Percentiles rank a stretch among this genome's conserved stretches.
Evolutionary conservation across 805 yeast species (phyloP).

Genomic region (Metschnikowia hibisci): DNA sequence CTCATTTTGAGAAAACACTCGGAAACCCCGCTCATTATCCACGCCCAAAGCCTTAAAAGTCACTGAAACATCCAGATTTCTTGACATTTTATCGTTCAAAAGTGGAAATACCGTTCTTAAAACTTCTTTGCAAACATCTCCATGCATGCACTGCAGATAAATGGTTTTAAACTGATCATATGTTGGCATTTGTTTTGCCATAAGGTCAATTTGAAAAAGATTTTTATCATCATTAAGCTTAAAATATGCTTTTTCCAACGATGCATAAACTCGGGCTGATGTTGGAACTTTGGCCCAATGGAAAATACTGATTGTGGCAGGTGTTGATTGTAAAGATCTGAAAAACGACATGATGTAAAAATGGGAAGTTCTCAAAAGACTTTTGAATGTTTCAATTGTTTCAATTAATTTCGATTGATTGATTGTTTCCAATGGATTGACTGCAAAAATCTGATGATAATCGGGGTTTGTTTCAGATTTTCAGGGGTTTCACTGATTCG

Average conservation of each 20-base stretch:
- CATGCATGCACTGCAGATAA: slow-evolving; percentile 24
- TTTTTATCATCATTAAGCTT: slow-evolving; percentile 29
- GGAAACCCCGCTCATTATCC: slow-evolving; percentile 22
- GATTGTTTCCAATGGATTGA: background rate
- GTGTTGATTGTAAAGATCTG: slow-evolving; percentile 39
- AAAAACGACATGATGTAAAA: slow-evolving; percentile 34
- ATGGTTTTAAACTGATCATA: slow-evolving; percentile 36
- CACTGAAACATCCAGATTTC: slow-evolving; percentile 18
- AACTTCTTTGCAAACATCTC: slow-evolving; percentile 21
- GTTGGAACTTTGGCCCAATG: slow-evolving; percentile 36
- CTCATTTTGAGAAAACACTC: slow-evolving; percentile 35
- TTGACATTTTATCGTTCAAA: slow-evolving; percentile 23
- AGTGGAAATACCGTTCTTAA: slow-evolving; percentile 37
- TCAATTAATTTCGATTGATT: background rate
- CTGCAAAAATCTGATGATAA: too few relatives aligned
- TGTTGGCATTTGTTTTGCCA: slow-evolving; percentile 40
- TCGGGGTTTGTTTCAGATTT: too few relatives aligned
- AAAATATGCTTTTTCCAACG: slow-evolving; percentile 28
- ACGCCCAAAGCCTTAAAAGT: slow-evolving; percentile 23
- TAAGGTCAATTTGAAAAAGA: slow-evolving; percentile 34
- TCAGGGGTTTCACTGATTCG: too few relatives aligned
- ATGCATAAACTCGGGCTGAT: slow-evolving; percentile 28
- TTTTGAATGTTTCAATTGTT: too few relatives aligned
- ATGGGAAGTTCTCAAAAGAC: background rate
- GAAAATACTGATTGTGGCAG: slow-evolving; percentile 40